Percentiles rank a stretch among this genome's conserved stretches.
Evolutionary conservation across 768 basidiomycete genomes (phyloP).

Genomic region (Mycena maculata): DNA sequence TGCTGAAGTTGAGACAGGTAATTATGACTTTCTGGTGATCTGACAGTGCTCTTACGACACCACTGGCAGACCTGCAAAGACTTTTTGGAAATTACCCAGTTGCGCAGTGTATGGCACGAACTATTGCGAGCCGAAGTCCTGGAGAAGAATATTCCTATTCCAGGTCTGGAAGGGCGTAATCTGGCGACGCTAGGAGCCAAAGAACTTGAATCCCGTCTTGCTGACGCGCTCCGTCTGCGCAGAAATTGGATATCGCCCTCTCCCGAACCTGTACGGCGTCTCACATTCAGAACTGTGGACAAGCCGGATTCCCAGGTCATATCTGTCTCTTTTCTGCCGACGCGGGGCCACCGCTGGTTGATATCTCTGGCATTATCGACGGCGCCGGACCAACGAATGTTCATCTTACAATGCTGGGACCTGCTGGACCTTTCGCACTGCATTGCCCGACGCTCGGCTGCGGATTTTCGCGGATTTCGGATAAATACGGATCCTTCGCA

Average conservation of each 20-base stretch:
- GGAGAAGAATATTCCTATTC: constrained; percentile 59
- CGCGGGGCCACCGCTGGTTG: constrained; percentile 55
- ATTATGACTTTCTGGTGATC: constrained; percentile 41
- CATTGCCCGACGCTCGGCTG: constrained; percentile 54
- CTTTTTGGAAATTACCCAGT: constrained; percentile 55
- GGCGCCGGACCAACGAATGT: constrained; percentile 36
- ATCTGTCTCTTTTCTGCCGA: constrained; percentile 61
- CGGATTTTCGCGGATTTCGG: constrained; percentile 54
- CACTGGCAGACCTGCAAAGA: constrained; percentile 64
- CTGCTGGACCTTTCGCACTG: constrained; percentile 46
- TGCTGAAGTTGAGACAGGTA: constrained; percentile 63
- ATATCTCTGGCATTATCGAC: constrained; percentile 54
- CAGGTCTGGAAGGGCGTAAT: constrained; percentile 46
- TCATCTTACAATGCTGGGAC: constrained; percentile 70
- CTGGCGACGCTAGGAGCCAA: constrained; percentile 50
- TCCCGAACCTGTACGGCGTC: constrained; percentile 46
- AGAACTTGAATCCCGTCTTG: constrained; percentile 58
- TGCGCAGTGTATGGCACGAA: constrained; percentile 62
- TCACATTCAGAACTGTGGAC: constrained; percentile 40
- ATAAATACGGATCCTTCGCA: constrained; percentile 55
- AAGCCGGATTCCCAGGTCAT: constrained; percentile 50
- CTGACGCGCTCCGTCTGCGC: constrained; percentile 55
- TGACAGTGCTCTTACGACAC: constrained; percentile 4
- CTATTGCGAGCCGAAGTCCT: constrained; percentile 57
- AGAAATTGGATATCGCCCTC: constrained; percentile 60